These are phyloP conservation scores for Annona cherimola DNA, from an alignment of 164 flowering plant species.

Conservation along the genomic window DNA sequence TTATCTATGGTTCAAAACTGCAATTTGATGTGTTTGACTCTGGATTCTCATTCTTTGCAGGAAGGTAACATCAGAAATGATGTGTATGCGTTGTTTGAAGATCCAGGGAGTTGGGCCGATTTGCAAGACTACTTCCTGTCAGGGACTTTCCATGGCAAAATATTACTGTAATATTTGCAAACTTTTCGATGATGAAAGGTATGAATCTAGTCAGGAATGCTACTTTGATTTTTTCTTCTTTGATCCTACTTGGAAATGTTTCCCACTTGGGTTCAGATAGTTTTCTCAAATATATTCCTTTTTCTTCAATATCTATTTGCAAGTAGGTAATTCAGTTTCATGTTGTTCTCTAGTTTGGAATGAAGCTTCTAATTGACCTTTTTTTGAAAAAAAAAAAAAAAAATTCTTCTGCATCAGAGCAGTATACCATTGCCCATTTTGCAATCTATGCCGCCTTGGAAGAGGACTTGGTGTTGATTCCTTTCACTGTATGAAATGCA, in stretches of 20 bases:
- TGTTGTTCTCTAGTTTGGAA: too few relatives aligned
- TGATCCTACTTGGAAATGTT: not conserved
- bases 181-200: constrained; percentile 98
- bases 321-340: too few relatives aligned
- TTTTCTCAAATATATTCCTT: not conserved
- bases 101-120: constrained; percentile 78
- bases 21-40: not conserved
- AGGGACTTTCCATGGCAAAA: constrained; percentile 74
- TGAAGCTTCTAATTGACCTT: too few relatives aligned
- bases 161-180: constrained; percentile 88
- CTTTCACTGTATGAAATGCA: constrained; percentile 98
- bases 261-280: not conserved
- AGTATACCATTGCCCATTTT: constrained; percentile 92
- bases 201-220: not conserved
- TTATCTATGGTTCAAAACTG: not conserved
- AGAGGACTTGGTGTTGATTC: constrained; percentile 81
- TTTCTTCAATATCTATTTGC: too few relatives aligned
- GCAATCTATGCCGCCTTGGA: constrained; percentile 96
- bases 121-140: constrained; percentile 80
- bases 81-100: constrained; percentile 90
- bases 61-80: constrained; percentile 86
- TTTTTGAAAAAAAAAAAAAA: too few relatives aligned
- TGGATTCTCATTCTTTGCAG: constrained; percentile 29
- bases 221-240: not conserved
- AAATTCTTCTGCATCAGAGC: constrained; percentile 35